phyloP scores from a whole-genome alignment of 169 alveolate species.

The Perkinsus chesapeaki region DNA sequence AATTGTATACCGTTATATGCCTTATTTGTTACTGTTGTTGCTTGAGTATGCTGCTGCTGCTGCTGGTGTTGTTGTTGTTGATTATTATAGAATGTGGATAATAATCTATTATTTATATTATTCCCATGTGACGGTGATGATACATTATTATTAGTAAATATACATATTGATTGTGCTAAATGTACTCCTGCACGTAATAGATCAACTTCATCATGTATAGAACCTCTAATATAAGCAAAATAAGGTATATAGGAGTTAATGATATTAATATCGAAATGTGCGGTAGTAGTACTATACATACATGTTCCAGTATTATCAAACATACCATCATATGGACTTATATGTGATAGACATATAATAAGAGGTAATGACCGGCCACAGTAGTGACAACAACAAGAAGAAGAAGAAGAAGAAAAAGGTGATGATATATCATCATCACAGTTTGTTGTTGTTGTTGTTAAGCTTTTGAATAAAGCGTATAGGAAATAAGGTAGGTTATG shows the following conservation, averaged over 20 bases:
- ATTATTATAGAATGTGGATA: background rate
- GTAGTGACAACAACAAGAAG: background rate
- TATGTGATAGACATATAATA: background rate
- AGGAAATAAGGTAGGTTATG: background rate
- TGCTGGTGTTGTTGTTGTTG: background rate
- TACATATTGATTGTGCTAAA: background rate
- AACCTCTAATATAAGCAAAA: background rate
- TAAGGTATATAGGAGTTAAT: background rate
- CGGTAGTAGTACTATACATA: background rate
- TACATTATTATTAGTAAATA: no score
- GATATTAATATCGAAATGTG: background rate
- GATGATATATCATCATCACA: background rate
- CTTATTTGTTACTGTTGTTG: no score
- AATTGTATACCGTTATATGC: no score
- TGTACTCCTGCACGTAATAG: background rate
- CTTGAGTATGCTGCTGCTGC: background rate
- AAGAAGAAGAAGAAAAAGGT: no score
- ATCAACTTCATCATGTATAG: background rate
- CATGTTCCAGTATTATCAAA: background rate
- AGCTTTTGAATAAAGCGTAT: background rate
- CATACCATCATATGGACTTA: background rate
- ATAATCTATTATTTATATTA: no score
- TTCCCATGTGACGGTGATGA: no score
- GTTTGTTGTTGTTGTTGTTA: background rate
- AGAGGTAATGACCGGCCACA: no score